phyloP scores from a whole-genome alignment of 2,329 filamentous ascomycete genomes.

The Lomentospora prolificans region DNA sequence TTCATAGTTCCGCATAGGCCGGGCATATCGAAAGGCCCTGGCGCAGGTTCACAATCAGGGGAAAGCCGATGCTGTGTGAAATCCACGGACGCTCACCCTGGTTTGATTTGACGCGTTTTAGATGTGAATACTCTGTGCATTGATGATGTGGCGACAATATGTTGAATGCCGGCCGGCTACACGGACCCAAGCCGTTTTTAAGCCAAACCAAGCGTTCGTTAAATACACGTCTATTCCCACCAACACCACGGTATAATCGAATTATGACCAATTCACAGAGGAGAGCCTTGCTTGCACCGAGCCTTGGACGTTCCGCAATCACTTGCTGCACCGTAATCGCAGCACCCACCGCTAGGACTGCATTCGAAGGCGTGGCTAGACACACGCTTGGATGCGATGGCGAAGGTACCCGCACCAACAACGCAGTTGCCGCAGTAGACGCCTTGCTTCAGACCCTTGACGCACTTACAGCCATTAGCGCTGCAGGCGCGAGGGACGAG shows the following conservation, averaged over 20 bases:
- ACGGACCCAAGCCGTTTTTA: too few relatives aligned
- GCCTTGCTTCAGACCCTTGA: conserved; percentile 7
- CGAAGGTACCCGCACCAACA: conserved; percentile 14
- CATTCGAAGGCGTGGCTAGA: conserved; percentile 15
- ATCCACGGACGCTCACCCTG: too few relatives aligned
- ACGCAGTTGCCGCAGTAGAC: conserved; percentile 11
- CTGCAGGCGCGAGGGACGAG: conserved; percentile 7
- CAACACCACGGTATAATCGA: neutral
- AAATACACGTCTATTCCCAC: neutral
- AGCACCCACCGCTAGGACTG: conserved; percentile 14
- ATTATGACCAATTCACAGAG: neutral
- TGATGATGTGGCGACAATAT: too few relatives aligned
- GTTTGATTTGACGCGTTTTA: too few relatives aligned
- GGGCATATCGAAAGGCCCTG: too few relatives aligned
- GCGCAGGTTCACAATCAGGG: too few relatives aligned
- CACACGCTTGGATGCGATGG: conserved; percentile 15
- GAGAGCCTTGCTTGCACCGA: conserved; percentile 8
- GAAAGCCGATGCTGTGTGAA: too few relatives aligned
- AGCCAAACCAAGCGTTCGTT: too few relatives aligned
- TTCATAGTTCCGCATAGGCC: too few relatives aligned
- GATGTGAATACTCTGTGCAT: too few relatives aligned
- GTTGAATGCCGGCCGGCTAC: too few relatives aligned
- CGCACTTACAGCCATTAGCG: conserved; percentile 10
- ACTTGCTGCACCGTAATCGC: conserved; percentile 13
- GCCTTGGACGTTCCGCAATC: conserved; percentile 12